Percentiles rank a stretch among this genome's conserved stretches.
phyloP scores from a whole-genome alignment of 225 moss, liverwort and hornwort genomes.

The Asterella californica region DNA sequence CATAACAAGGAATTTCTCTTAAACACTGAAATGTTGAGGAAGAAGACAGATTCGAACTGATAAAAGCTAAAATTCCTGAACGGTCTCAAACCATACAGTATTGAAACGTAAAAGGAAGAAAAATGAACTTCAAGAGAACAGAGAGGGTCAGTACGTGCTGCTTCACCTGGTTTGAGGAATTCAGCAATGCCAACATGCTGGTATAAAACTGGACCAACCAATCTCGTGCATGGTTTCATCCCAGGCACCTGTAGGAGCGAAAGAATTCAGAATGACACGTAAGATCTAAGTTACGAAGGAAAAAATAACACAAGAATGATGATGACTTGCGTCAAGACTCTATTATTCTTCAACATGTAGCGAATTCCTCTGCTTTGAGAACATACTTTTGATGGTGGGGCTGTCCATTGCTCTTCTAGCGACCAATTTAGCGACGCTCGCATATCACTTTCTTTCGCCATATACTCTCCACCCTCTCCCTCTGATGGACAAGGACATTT shows the following conservation, averaged over 20 bases:
- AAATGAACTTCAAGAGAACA: neutral
- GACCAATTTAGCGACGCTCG: slow-evolving; percentile 45
- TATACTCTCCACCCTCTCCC: slow-evolving; percentile 44
- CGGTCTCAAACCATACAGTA: neutral
- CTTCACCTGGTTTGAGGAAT: neutral
- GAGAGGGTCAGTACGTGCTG: neutral
- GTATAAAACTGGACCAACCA: slow-evolving; percentile 15
- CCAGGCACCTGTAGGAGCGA: slow-evolving; percentile 24
- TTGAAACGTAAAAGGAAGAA: too few relatives aligned
- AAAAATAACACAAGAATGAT: too few relatives aligned
- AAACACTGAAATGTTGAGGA: neutral
- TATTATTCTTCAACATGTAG: neutral
- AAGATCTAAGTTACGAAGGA: neutral
- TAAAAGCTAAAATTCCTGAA: neutral
- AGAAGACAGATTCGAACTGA: neutral
- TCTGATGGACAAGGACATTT: slow-evolving; percentile 40
- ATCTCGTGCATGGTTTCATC: slow-evolving; percentile 35
- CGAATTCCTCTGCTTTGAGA: neutral
- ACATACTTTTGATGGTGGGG: slow-evolving; percentile 40
- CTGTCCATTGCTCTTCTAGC: slow-evolving; percentile 29
- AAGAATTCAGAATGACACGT: neutral
- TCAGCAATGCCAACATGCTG: neutral
- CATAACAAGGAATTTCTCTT: neutral
- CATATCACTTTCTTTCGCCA: slow-evolving; percentile 38
- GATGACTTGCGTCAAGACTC: too few relatives aligned